A percentile compares a stretch with the other conserved stretches of the same genome.
These are phyloP conservation scores for Dendrocalamus sinicus DNA, from an alignment of 176 grass and related monocot genomes.

Conservation along the genomic window DNA sequence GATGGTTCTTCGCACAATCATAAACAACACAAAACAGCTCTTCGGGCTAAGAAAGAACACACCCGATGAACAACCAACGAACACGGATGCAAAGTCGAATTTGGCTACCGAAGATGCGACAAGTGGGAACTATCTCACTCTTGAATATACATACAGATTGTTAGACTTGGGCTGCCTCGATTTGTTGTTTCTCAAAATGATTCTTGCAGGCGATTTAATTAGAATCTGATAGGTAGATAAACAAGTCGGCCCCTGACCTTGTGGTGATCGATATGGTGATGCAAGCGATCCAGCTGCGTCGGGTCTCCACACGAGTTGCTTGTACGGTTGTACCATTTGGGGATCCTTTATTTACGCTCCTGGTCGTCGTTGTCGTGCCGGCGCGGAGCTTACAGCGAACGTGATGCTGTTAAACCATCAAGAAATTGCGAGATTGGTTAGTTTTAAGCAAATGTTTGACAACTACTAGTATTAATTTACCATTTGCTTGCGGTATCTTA, in stretches of 20 bases:
- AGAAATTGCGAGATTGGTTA: not conserved
- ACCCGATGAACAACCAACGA: not conserved
- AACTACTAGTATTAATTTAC: not conserved
- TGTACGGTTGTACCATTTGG: constrained; percentile 35
- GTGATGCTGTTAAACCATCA: not conserved
- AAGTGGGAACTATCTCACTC: not conserved
- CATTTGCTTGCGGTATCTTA: constrained; percentile 23
- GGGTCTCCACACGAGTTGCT: constrained; percentile 48
- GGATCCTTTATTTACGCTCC: constrained; percentile 36
- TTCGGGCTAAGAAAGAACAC: not conserved
- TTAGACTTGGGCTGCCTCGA: not conserved
- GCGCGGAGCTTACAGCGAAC: not conserved
- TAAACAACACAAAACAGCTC: constrained; percentile 35
- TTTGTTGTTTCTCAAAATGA: not conserved
- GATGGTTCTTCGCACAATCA: not conserved
- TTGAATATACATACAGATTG: constrained; percentile 13
- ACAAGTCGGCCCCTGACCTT: constrained; percentile 40
- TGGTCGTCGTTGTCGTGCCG: not conserved
- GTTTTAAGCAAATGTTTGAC: constrained; percentile 17
- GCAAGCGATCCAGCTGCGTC: constrained; percentile 35
- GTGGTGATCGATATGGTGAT: not conserved
- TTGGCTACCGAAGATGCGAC: constrained; percentile 51
- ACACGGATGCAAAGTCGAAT: constrained; percentile 39
- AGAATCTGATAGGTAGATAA: constrained; percentile 23
- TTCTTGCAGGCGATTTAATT: constrained; percentile 19